Conservation (phyloP, 2,329 filamentous ascomycete species). For the Trichoderma aggressivum region DNA sequence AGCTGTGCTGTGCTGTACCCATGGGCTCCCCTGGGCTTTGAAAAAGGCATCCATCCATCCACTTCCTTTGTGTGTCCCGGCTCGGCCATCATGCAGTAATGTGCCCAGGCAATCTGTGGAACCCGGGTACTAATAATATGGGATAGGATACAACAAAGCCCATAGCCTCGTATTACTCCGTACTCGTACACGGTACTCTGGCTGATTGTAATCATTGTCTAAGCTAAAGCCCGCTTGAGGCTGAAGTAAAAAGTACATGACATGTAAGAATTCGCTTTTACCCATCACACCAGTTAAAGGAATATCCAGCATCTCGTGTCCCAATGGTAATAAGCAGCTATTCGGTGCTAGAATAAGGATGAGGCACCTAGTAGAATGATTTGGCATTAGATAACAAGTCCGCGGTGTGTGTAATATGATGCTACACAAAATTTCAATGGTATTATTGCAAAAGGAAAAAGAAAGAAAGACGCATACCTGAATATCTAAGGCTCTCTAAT, state of each 20-base stretch:
- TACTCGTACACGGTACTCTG: background rate
- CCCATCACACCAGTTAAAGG: background rate
- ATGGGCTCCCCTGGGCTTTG: background rate
- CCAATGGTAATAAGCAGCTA: background rate
- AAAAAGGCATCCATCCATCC: background rate
- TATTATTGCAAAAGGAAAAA: slow-evolving; percentile 21
- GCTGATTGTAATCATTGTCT: background rate
- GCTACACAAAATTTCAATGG: background rate
- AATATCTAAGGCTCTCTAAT: slow-evolving; percentile 12
- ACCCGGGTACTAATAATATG: background rate
- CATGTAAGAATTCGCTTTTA: background rate
- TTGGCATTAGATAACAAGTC: background rate
- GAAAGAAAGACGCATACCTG: background rate
- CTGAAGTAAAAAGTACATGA: background rate
- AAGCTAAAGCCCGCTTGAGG: background rate
- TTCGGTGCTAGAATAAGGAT: background rate
- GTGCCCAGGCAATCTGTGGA: background rate
- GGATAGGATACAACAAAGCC: background rate
- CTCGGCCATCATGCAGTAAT: background rate
- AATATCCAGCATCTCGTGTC: background rate
- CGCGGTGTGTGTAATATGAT: background rate
- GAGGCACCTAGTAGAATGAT: background rate
- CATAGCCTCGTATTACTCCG: background rate
- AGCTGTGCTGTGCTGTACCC: background rate
- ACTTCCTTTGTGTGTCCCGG: background rate